These are phyloP conservation scores for Trichoderma afroharzianum DNA, from an alignment of 2,329 filamentous ascomycete species.

Conservation along the genomic window DNA sequence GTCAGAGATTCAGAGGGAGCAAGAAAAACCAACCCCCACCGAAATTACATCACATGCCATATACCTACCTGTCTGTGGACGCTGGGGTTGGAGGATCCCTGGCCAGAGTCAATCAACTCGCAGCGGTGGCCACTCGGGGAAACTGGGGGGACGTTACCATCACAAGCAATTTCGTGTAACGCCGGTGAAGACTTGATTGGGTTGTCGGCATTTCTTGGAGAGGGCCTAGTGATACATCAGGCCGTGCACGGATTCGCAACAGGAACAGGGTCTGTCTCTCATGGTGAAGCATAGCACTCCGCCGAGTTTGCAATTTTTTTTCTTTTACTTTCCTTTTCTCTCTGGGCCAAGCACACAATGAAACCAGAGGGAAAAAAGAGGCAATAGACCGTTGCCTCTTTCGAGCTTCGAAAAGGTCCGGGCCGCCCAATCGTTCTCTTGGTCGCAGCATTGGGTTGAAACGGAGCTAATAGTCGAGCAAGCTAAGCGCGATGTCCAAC, in stretches of 20 bases:
- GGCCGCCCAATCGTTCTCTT: background rate
- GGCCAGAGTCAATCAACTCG: background rate
- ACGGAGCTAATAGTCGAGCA: slow-evolving; percentile 9
- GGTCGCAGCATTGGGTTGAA: slow-evolving; percentile 15
- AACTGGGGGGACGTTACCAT: slow-evolving; percentile 8
- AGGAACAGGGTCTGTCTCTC: background rate
- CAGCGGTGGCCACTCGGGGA: slow-evolving; percentile 12
- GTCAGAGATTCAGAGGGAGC: slow-evolving; percentile 4
- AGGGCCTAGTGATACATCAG: background rate
- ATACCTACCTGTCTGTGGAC: background rate
- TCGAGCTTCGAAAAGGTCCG: slow-evolving; percentile 2
- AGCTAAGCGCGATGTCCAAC: slow-evolving; percentile 4
- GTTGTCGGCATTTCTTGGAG: background rate
- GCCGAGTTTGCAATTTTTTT: background rate
- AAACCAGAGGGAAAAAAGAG: background rate
- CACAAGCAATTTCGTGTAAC: slow-evolving; percentile 16
- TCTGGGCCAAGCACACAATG: background rate
- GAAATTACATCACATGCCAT: slow-evolving; percentile 7
- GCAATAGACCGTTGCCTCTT: background rate
- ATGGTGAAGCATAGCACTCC: background rate
- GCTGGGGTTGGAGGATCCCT: background rate
- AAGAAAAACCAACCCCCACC: background rate
- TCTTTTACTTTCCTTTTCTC: background rate
- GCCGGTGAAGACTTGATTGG: slow-evolving; percentile 7
- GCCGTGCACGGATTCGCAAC: background rate